Base-by-base conservation (phyloP, 441 rosid genomes). In the Viola pubescens region DNA sequence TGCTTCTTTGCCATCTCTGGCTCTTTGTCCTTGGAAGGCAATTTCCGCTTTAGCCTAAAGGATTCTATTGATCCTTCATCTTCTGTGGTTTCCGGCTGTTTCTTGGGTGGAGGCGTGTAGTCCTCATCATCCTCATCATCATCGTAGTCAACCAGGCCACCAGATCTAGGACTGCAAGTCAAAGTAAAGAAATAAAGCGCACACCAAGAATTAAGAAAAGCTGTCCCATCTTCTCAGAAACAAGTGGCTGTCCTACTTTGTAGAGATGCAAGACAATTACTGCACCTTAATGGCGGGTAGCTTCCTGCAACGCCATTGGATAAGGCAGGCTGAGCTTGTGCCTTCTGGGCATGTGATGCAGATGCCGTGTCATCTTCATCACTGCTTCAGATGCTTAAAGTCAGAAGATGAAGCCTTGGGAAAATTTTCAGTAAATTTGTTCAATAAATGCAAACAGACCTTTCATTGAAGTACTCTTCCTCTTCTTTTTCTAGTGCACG, bases 111-210 rank as follows among this genome's bases (percentile, higher is more conserved):
- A 26, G 98, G 96, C 61, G 74, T 87, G 69, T 85, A 89, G 64
- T 87, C 94, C 69, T 87, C 92, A 34, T 94, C 99, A 54, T 90
- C 99, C 54, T 91, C 98, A 43, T 94, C 99, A 40, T 91, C 97
- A 10, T 89, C 99, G 48, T 94, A 94, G 70, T 91, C 99, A 61
- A 91, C 99, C 71, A 94, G 78, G 46, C 96, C 95, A 45, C 86
- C 86, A 52, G 91, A 74, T 70, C 94, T 82, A 48, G 82, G 84
- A 67, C 91, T 83, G 65, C 9, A 68, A 45, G 53, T 55, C 45
- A 60, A 73, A 9, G 52, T 9, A 26, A 63, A 57, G 58, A 37
- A 38, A 61, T 26, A 10, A 59, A 63, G 37, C 46, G 63, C 48
- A 61, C 46, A 58, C 37, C 43, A 49, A 37, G 44, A 34, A 11